Evolutionary conservation across 768 basidiomycete species (phyloP).

Genomic region (Russula olivacea): DNA sequence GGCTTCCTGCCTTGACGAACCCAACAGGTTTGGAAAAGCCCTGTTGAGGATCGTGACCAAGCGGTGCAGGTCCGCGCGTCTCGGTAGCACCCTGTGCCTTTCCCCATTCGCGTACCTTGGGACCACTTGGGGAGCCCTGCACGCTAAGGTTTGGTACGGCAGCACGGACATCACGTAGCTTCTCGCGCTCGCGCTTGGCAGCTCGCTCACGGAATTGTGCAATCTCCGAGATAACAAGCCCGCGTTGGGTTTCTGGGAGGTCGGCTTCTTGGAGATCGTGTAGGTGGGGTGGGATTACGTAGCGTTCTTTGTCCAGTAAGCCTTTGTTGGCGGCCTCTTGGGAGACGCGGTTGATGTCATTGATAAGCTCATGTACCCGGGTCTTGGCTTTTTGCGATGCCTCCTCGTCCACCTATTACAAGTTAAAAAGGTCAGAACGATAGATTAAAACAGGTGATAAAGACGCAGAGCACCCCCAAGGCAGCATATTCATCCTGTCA

Average conservation of each 20-base stretch:
- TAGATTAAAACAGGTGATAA: neutral
- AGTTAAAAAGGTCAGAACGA: slow-evolving; percentile 10
- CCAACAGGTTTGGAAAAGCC: slow-evolving; percentile 73
- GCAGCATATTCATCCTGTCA: neutral
- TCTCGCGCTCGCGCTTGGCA: slow-evolving; percentile 86
- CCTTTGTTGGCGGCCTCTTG: slow-evolving; percentile 71
- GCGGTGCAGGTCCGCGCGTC: slow-evolving; percentile 24
- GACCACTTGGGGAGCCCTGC: slow-evolving; percentile 45
- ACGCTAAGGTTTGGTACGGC: slow-evolving; percentile 43
- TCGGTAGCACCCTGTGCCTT: slow-evolving; percentile 43
- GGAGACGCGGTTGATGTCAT: slow-evolving; percentile 64
- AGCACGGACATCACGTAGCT: slow-evolving; percentile 69
- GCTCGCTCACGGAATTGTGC: slow-evolving; percentile 93
- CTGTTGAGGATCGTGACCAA: slow-evolving; percentile 41
- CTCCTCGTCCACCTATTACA: slow-evolving; percentile 62
- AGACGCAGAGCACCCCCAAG: slow-evolving; percentile 5
- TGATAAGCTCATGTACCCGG: slow-evolving; percentile 58
- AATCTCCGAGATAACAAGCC: slow-evolving; percentile 92
- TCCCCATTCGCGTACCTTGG: slow-evolving; percentile 77
- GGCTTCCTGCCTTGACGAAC: slow-evolving; percentile 70
- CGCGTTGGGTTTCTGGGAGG: slow-evolving; percentile 88
- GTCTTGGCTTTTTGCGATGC: slow-evolving; percentile 54
- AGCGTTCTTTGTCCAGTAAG: slow-evolving; percentile 78
- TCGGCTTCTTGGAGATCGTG: slow-evolving; percentile 96
- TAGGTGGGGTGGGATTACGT: slow-evolving; percentile 91